Base-by-base conservation (phyloP, 345 rosid species). In the Rhizophora apiculata region DNA sequence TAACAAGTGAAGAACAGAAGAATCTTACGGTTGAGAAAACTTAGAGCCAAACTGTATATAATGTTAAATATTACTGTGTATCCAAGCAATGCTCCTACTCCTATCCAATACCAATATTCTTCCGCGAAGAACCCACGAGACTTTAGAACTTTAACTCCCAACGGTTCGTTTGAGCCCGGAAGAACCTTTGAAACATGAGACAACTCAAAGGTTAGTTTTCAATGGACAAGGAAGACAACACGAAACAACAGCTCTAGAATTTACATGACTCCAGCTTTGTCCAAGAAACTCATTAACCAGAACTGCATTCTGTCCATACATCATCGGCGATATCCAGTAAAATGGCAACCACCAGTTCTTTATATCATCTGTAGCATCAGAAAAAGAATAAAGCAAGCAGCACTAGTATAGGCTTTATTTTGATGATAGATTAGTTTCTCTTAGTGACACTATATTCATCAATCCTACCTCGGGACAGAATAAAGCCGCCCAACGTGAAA, bases 281-380 rank as follows among this genome's bases (percentile, higher is more conserved):
- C 88, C 91, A 8, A 85, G 84, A 78, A 88, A 86, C 76, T 88
- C 91, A 27, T 90, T 90, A 29, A 78, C 84, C 43, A 75, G 56
- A 4, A 86, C 60, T 0, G 93, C 96, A n/a, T 79, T 88, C 51
- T 90, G 91, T 62, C 81, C 88, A 52, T 90, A 90, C 93, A 84
- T 88, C 29, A 90, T 53, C 8, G 93, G 90, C 2, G 90, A 88
- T 70, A 66, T 58, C 93, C 93, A 90, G 71, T 82, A 88, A 39
- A 82, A 90, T 90, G 91, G 84, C 16, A 82, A 82, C 96, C 93
- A 85, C 93, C 93, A 88, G 62, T 81, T 84, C 72, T 90, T 88
- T 2, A 90, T 70, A 37, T 86, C 68, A 6, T 88, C 96, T 89
- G 63, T 34, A 22, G 39, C 29, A 67, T 56, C 36, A 37, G 32